phyloP scores from a whole-genome alignment of 2,329 filamentous ascomycete genomes.

The Xylariaceae sp. region DNA sequence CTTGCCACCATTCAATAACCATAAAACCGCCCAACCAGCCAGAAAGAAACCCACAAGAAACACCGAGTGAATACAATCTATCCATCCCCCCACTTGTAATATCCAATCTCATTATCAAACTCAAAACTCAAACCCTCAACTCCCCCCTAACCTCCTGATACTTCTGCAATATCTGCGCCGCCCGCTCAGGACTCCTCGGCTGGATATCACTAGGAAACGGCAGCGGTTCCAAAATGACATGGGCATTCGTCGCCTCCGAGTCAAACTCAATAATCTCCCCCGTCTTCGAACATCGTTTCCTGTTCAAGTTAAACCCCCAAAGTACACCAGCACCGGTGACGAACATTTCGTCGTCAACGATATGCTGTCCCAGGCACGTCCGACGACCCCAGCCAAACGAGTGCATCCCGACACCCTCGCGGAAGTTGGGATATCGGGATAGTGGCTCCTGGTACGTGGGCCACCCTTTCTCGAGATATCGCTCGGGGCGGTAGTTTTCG shows the following conservation, averaged over 20 bases:
- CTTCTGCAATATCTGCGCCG: slow-evolving; percentile 34
- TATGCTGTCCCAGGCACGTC: slow-evolving; percentile 56
- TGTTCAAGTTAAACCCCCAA: slow-evolving; percentile 44
- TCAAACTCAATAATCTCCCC: slow-evolving; percentile 41
- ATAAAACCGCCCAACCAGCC: too few species aligned
- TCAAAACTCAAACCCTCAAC: slow-evolving; percentile 25
- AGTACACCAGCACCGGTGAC: slow-evolving; percentile 42
- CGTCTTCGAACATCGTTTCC: slow-evolving; percentile 38
- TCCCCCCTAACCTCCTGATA: slow-evolving; percentile 33
- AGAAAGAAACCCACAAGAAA: too few species aligned
- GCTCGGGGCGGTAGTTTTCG: slow-evolving; percentile 56
- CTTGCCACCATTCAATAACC: too few species aligned
- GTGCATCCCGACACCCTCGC: slow-evolving; percentile 52
- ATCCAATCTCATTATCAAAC: too few species aligned
- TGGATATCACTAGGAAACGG: slow-evolving; percentile 43
- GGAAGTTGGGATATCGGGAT: slow-evolving; percentile 57
- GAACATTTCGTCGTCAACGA: slow-evolving; percentile 56
- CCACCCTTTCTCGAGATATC: slow-evolving; percentile 57
- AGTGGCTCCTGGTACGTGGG: slow-evolving; percentile 61
- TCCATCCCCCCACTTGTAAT: too few species aligned
- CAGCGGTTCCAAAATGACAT: slow-evolving; percentile 48
- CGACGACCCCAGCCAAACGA: slow-evolving; percentile 61
- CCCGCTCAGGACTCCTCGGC: slow-evolving; percentile 37
- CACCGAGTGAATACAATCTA: too few species aligned
- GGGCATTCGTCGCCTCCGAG: slow-evolving; percentile 45